Evolutionary conservation across 768 basidiomycete species (phyloP).

Genomic region (Lactifluus echinatus): DNA sequence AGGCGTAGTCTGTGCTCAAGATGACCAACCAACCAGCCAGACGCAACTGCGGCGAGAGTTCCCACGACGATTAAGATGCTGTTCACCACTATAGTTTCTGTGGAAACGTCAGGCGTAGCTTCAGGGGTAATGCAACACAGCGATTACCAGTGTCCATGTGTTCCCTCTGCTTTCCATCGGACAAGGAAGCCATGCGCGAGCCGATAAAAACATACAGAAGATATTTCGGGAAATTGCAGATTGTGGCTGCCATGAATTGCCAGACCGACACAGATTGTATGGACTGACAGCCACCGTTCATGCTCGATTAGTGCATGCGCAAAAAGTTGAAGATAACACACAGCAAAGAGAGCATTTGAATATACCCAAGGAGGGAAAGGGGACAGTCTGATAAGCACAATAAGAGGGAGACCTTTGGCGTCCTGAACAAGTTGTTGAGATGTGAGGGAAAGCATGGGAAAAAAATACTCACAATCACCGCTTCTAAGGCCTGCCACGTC

Average conservation of each 20-base stretch:
- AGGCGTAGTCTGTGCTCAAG: background rate
- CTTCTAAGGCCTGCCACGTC: constrained; percentile 72
- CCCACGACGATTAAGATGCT: constrained; percentile 49
- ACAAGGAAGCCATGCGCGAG: constrained; percentile 59
- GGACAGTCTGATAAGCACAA: constrained; percentile 72
- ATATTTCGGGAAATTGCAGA: constrained; percentile 61
- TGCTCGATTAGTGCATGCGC: background rate
- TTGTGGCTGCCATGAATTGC: constrained; percentile 71
- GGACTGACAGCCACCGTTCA: constrained; percentile 34
- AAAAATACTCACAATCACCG: constrained; percentile 51
- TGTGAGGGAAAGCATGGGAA: background rate
- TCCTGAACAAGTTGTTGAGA: constrained; percentile 32
- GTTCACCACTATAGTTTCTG: constrained; percentile 62
- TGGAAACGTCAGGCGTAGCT: background rate
- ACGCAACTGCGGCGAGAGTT: constrained; percentile 45
- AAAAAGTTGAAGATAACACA: constrained; percentile 30
- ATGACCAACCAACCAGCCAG: constrained; percentile 51
- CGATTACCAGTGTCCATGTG: constrained; percentile 67
- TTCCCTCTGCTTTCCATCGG: constrained; percentile 65
- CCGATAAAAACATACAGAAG: constrained; percentile 73
- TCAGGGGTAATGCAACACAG: background rate
- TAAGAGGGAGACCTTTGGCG: constrained; percentile 71
- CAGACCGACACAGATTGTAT: constrained; percentile 64
- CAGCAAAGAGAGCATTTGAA: constrained; percentile 72
- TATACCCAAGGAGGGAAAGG: constrained; percentile 87